Conservation (phyloP, 208 protist genomes). For the Leishmania martiniquensis region DNA sequence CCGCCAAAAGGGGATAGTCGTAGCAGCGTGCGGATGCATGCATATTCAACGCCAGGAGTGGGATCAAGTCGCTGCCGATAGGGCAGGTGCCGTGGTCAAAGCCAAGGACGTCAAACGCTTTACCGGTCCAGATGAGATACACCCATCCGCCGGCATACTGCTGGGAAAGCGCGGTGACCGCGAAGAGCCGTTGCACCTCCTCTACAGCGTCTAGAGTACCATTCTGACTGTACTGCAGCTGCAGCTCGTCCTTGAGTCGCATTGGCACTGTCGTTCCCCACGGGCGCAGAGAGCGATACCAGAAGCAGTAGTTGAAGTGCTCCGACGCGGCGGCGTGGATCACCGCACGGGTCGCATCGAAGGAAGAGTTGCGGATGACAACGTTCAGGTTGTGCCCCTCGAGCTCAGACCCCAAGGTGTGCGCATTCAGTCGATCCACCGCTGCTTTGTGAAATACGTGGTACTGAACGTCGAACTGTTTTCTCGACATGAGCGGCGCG, state of each 20-base stretch:
- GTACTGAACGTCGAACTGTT: slow-evolving; percentile 83
- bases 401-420: slow-evolving; percentile 75
- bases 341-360: slow-evolving; percentile 77
- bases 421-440: slow-evolving; percentile 71
- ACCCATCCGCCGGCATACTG: slow-evolving; percentile 75
- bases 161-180: slow-evolving; percentile 62
- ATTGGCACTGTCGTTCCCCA: slow-evolving; percentile 77
- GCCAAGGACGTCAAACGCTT: slow-evolving; percentile 74
- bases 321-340: slow-evolving; percentile 74
- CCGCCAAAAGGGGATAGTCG: slow-evolving; percentile 51
- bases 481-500: slow-evolving; percentile 62
- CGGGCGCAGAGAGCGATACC: slow-evolving; percentile 83
- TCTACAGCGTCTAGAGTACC: slow-evolving; percentile 64
- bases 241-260: slow-evolving; percentile 66
- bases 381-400: slow-evolving; percentile 86
- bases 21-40: slow-evolving; percentile 64
- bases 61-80: slow-evolving; percentile 73
- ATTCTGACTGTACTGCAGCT: slow-evolving; percentile 75
- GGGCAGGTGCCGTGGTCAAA: slow-evolving; percentile 82
- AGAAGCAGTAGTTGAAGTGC: slow-evolving; percentile 94
- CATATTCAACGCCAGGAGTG: slow-evolving; percentile 76
- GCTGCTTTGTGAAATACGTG: slow-evolving; percentile 81
- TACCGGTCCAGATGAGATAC: slow-evolving; percentile 87
- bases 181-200: slow-evolving; percentile 61
- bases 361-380: slow-evolving; percentile 77